Evolutionary conservation across 2,329 filamentous ascomycete genomes (phyloP).

Genomic region (Teratosphaeria nubilosa): DNA sequence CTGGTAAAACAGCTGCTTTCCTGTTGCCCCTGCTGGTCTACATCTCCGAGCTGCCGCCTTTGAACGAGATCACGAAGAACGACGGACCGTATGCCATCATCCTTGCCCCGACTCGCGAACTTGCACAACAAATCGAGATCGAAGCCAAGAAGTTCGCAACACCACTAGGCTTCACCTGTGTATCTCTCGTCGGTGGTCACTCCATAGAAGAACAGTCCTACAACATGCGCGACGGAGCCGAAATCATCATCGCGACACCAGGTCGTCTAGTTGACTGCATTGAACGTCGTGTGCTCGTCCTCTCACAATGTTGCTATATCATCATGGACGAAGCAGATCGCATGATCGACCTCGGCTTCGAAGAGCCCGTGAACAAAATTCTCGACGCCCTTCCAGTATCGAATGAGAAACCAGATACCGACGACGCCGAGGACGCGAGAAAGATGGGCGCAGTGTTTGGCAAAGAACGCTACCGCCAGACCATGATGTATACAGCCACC

Average conservation of each 20-base stretch:
- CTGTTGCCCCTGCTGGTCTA: slow-evolving; percentile 86
- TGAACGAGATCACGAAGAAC: slow-evolving; percentile 78
- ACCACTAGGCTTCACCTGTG: slow-evolving; percentile 85
- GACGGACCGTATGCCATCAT: slow-evolving; percentile 97
- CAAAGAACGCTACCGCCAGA: slow-evolving; percentile 79
- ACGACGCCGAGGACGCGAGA: slow-evolving; percentile 75
- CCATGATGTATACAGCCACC: slow-evolving; percentile 99
- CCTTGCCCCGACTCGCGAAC: slow-evolving; percentile 87
- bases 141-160: slow-evolving; percentile 88
- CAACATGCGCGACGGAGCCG: slow-evolving; percentile 80
- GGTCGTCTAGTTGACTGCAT: slow-evolving; percentile 96
- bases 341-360: slow-evolving; percentile 98
- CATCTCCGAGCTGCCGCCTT: slow-evolving; percentile 77
- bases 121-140: slow-evolving; percentile 93
- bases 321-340: slow-evolving; percentile 99
- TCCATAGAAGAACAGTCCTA: slow-evolving; percentile 88
- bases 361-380: slow-evolving; percentile 96
- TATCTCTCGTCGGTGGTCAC: slow-evolving; percentile 97
- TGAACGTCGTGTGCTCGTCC: slow-evolving; percentile 79
- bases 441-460: slow-evolving; percentile 77
- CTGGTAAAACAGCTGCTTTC: slow-evolving; percentile 95
- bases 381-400: slow-evolving; percentile 82
- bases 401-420: slow-evolving; percentile 91
- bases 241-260: slow-evolving; percentile 97
- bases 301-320: slow-evolving; percentile 94